These are phyloP conservation scores for Neopestalotiopsis rosae DNA, from an alignment of 2,329 filamentous ascomycete genomes.

Conservation along the genomic window DNA sequence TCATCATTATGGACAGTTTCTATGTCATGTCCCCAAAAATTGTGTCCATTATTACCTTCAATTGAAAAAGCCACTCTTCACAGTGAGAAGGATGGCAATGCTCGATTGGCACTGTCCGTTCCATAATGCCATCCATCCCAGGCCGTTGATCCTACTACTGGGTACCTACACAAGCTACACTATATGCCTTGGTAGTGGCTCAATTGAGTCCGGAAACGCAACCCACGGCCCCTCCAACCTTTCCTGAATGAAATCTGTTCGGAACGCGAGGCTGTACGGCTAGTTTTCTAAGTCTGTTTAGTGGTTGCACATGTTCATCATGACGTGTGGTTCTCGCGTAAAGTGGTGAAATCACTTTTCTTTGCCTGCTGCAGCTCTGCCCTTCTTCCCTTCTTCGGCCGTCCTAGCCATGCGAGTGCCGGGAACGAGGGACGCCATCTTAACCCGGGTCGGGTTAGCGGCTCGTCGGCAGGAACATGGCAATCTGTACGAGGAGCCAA, in stretches of 20 bases:
- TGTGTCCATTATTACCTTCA: too few relatives aligned
- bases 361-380: background rate
- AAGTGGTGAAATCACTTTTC: slow-evolving; percentile 5
- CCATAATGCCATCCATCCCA: background rate
- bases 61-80: background rate
- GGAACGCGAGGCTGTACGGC: background rate
- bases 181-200: background rate
- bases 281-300: background rate
- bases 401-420: slow-evolving; percentile 2
- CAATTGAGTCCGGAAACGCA: slow-evolving; percentile 4
- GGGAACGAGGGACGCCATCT: background rate
- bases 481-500: slow-evolving; percentile 25
- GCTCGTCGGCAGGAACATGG: slow-evolving; percentile 19
- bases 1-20: background rate
- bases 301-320: slow-evolving; percentile 14
- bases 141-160: background rate
- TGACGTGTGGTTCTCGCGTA: slow-evolving; percentile 15
- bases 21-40: background rate
- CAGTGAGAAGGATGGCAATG: background rate
- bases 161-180: background rate
- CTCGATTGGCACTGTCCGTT: slow-evolving; percentile 3
- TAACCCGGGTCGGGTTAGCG: slow-evolving; percentile 9
- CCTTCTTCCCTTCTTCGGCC: background rate
- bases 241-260: background rate
- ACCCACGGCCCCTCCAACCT: background rate